phyloP scores from a whole-genome alignment of 371 early-diverging fungal genomes.

The Mortierella sp. region DNA sequence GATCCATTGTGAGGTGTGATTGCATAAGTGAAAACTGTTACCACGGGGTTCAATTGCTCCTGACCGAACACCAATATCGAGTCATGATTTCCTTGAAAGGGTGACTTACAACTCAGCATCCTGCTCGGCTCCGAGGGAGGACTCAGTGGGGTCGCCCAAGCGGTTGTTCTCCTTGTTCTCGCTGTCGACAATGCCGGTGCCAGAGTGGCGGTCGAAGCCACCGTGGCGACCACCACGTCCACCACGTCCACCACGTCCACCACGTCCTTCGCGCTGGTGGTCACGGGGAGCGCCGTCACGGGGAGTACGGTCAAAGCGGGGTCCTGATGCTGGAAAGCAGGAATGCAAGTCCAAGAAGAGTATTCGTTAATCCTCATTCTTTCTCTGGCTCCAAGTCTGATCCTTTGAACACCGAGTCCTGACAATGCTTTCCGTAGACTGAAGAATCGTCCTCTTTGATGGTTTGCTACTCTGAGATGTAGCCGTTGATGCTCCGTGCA shows the following conservation, averaged over 20 bases:
- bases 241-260: slow-evolving; percentile 37
- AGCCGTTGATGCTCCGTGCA: too few species aligned
- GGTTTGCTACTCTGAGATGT: too few species aligned
- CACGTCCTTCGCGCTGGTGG: slow-evolving; percentile 35
- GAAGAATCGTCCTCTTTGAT: background rate
- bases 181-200: slow-evolving; percentile 75
- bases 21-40: too few species aligned
- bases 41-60: too few species aligned
- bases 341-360: slow-evolving; percentile 4
- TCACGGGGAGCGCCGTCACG: slow-evolving; percentile 34
- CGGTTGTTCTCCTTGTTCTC: slow-evolving; percentile 89
- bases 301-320: slow-evolving; percentile 39
- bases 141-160: slow-evolving; percentile 76
- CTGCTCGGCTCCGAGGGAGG: slow-evolving; percentile 57
- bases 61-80: too few species aligned
- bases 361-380: background rate
- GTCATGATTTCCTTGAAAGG: background rate
- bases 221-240: slow-evolving; percentile 62
- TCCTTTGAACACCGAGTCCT: background rate
- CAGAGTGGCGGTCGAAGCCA: slow-evolving; percentile 84
- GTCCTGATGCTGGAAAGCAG: slow-evolving; percentile 20
- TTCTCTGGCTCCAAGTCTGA: background rate
- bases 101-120: slow-evolving; percentile 47
- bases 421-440: background rate
- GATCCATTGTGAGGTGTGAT: too few species aligned